These are phyloP conservation scores for Phytophthora macrochlamydospora DNA, from an alignment of 352 stramenopile genomes.

Conservation along the genomic window DNA sequence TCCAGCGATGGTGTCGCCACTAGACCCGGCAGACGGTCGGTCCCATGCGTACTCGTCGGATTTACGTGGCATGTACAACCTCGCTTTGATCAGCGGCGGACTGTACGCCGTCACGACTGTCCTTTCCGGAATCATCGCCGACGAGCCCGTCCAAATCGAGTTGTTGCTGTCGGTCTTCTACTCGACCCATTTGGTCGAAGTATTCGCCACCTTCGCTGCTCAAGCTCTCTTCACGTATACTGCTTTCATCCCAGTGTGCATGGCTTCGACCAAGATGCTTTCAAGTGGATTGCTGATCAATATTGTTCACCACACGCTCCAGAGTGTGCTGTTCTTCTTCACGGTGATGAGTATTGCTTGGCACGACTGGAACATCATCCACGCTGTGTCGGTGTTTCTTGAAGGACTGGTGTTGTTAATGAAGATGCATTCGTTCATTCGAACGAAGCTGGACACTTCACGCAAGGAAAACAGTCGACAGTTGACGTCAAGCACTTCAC, in stretches of 20 bases:
- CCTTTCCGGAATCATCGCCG: conserved; percentile 57
- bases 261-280: conserved; percentile 47
- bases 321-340: conserved; percentile 77
- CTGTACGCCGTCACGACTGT: conserved; percentile 74
- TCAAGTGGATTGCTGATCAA: conserved; percentile 59
- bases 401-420: conserved; percentile 79
- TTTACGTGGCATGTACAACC: conserved; percentile 81
- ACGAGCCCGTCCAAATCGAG: conserved; percentile 56
- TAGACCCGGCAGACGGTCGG: conserved; percentile 70
- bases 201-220: conserved; percentile 67
- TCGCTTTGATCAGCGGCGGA: conserved; percentile 63
- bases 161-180: conserved; percentile 74
- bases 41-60: conserved; percentile 76
- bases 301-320: conserved; percentile 70
- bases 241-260: conserved; percentile 69
- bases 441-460: conserved; percentile 69
- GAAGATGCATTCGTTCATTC: conserved; percentile 88
- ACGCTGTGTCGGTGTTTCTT: conserved; percentile 76
- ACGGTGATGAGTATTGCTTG: conserved; percentile 69
- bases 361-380: conserved; percentile 77
- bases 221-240: conserved; percentile 74
- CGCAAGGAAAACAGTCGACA: conserved; percentile 34
- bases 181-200: conserved; percentile 75
- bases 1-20: conserved; percentile 62
- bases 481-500: conserved; percentile 62